These are phyloP conservation scores for Venturia pyrina DNA, from an alignment of 2,329 filamentous ascomycete genomes.

Conservation along the genomic window DNA sequence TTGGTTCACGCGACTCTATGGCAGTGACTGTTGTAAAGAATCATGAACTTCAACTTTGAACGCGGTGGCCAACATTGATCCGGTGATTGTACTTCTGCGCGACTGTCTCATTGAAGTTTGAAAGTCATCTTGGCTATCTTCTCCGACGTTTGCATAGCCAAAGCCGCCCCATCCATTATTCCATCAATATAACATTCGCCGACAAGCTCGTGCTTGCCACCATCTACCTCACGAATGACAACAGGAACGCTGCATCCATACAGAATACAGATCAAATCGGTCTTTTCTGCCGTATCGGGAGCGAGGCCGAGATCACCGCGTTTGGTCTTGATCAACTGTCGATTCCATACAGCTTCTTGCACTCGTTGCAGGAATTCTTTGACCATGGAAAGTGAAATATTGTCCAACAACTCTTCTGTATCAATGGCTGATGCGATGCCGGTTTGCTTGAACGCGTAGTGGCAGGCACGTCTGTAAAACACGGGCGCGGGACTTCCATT, in stretches of 20 bases:
- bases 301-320: constrained; percentile 1
- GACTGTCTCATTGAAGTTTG: not conserved
- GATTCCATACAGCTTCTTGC: constrained; percentile 11
- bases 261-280: constrained; percentile 8
- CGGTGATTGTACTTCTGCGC: not conserved
- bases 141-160: constrained; percentile 1
- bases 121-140: not conserved
- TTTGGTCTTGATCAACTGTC: constrained; percentile 4
- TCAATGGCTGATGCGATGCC: not conserved
- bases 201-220: not conserved
- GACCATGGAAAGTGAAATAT: not conserved
- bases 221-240: not conserved
- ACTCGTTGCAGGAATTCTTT: constrained; percentile 5
- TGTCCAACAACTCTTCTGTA: not conserved
- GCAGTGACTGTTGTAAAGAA: too few species aligned
- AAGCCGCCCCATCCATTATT: constrained; percentile 5
- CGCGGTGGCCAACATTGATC: not conserved
- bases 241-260: constrained; percentile 10
- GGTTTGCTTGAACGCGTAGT: not conserved
- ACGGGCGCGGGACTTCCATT: not conserved
- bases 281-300: not conserved
- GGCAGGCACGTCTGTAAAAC: constrained; percentile 2
- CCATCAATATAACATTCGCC: constrained; percentile 9
- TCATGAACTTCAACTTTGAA: too few species aligned
- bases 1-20: too few species aligned